Conservation (phyloP, 805 yeast genomes). For the Candida silvicultrix region DNA sequence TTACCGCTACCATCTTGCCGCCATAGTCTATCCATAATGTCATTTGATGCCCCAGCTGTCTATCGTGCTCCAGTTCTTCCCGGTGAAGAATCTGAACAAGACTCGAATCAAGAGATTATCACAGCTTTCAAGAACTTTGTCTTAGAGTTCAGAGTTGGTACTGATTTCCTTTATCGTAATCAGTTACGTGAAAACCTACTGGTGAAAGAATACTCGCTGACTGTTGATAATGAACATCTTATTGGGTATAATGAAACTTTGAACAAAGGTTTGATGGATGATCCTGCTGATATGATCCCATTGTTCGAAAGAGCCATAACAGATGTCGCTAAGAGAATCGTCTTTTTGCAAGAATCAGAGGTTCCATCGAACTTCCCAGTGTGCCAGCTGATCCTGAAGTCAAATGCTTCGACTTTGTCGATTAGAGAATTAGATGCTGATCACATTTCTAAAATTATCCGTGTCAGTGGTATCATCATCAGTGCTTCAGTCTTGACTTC, state of each 20-base stretch:
- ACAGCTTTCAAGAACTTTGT: conserved; percentile 78
- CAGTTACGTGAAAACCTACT: conserved; percentile 84
- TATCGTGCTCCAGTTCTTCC: conserved; percentile 80
- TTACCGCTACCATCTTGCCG: no score
- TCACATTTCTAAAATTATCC: conserved; percentile 81
- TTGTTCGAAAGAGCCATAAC: conserved; percentile 78
- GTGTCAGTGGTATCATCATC: conserved; percentile 89
- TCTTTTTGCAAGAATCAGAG: conserved; percentile 41
- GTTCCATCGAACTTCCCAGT: conserved; percentile 57
- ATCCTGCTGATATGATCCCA: conserved; percentile 84
- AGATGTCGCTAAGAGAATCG: conserved; percentile 70
- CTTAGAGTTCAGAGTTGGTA: conserved; percentile 76
- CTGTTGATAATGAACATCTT: conserved; percentile 77
- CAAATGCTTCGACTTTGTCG: conserved; percentile 64
- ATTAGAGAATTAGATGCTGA: conserved; percentile 82
- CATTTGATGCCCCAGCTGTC: conserved; percentile 41
- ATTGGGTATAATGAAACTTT: conserved; percentile 86
- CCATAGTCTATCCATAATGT: conserved; percentile 10
- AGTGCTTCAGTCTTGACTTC: conserved; percentile 86
- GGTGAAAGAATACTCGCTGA: conserved; percentile 63
- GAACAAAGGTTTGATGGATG: conserved; percentile 76
- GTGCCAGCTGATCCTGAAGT: conserved; percentile 74
- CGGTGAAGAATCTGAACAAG: conserved; percentile 67
- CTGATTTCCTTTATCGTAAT: conserved; percentile 82
- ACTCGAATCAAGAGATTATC: conserved; percentile 60